Conservation (phyloP, 129 eudicot species). For the sunflower (Helianthus annuus) region DNA sequence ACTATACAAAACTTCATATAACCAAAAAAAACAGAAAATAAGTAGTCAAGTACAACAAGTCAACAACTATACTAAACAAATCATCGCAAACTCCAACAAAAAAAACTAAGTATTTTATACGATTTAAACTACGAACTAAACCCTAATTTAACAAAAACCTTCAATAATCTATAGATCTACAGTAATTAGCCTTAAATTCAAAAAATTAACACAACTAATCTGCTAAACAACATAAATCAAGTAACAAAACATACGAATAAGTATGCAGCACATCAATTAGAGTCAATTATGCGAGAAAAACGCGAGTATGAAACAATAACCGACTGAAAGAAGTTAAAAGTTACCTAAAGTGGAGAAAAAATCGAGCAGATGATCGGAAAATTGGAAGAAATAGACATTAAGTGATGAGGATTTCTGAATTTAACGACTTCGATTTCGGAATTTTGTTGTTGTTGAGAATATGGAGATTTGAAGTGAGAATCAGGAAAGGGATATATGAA, state of each 20-base stretch:
- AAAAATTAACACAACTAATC: constrained; percentile 24
- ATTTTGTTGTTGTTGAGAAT: no score
- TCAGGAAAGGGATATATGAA: constrained; percentile 30
- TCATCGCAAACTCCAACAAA: not conserved
- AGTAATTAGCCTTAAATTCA: constrained; percentile 15
- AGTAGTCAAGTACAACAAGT: not conserved
- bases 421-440: no score
- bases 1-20: no score
- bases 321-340: constrained; percentile 20
- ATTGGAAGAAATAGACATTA: constrained; percentile 3
- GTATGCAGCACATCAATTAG: not conserved
- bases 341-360: constrained; percentile 29
- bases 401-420: constrained; percentile 17
- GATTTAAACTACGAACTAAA: constrained; percentile 17
- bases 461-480: constrained; percentile 25
- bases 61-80: not conserved
- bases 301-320: not conserved
- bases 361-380: constrained; percentile 19
- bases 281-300: not conserved
- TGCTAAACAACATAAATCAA: constrained; percentile 7
- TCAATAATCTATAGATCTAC: constrained; percentile 20
- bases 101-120: not conserved
- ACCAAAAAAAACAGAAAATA: not conserved
- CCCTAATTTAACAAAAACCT: constrained; percentile 28
- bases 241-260: constrained; percentile 6